Base-by-base conservation (phyloP, 257 asterid genomes). In the Lithospermum erythrorhizon region DNA sequence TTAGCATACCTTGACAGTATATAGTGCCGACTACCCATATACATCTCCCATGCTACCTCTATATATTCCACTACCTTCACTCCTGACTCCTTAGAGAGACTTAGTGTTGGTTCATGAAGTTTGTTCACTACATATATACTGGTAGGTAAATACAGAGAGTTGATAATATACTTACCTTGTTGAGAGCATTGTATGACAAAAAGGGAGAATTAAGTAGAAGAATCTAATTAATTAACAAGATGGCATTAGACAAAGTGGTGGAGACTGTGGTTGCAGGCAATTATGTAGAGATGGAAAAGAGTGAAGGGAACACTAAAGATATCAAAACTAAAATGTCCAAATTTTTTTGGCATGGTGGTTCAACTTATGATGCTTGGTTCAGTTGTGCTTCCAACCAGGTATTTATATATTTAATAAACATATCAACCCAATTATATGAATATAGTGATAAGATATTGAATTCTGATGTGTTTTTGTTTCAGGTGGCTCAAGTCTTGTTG, bases 291-390 rank as follows among this genome's bases (percentile, higher is more conserved):
- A 88, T 88, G 95, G 95, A 85, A 63, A 64, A 11, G 1, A 35
- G 69, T 0, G 94, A 82, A 64, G 88, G 96, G 2, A 81, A 85
- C 62, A 25, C 4, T 27, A 64, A 59, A 15, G 80, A 66, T 66
- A 61, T 81, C 22, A 85, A 85, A 61, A 59, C 94, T 0, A 80
- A 69, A 70, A 61, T 88, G 2, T 85, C 94, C 0, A 78, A 80
- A 18, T 71, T 89, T 6, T 81, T 89, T 61, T 89, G 97, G 97
- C 94, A 86, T 59, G 97, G 97, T 29, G 97, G 97, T 59, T 89
- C 97, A 16, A 82, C 79, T n/a, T 89, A 86, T 64, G 97, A 89
- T 70, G 97, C 97, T 62, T 89, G 97, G 97, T 89, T 89, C 73
- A 89, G 97, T 75, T 86, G 97, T 35, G 83, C 95, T 66, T 89